Evolutionary conservation across 305 asterid genomes (phyloP), one percentile per base, ranked within the genome.

Genomic region (Fraxinus albicans): DNA sequence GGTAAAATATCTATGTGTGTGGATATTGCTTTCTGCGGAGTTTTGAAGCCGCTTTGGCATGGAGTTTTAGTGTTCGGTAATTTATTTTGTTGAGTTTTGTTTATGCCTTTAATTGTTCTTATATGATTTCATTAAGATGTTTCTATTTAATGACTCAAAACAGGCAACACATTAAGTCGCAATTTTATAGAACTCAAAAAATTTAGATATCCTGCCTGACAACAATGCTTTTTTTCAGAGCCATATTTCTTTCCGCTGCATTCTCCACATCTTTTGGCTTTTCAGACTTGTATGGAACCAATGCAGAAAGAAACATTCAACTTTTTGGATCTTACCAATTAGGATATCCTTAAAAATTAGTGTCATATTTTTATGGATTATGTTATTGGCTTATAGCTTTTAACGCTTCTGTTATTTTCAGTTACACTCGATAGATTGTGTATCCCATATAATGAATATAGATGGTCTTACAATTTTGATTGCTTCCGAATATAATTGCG

Each of bases 71-170:
- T 80, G 31, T 70, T 19, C 33, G 72, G 78, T 65, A 78, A 75
- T 82, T 80, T 76, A 36, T 65, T 86, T 84, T 70, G 35, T 53
- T 60, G 6, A 19, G 83, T 76, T 47, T 86, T 80, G 35, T 63
- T 9, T 23, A 38, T 2, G 7, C 70, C 50, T 81, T 75, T 23
- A 35, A 23, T n/a, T 9, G 76, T 40, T 38, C 74, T 69, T 44
- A 27, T 33, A 55, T n/a, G 65, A 55, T 55, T 8, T 55, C 65
- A n/a, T n/a, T 17, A 55, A 55, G 65, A 55, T n/a, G 65, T 55
- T 55, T 55, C 65, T 55, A 55, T 55, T n/a, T n/a, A 55, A 55
- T 55, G 23, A 1, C 8, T 55, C 65, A 55, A 50, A 55, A 55
- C 25, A n/a, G 65, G 65, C 25, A 55, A 55, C 23, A 0, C 65